These are phyloP conservation scores for Dothideomycetidae sp. DNA, from an alignment of 2,329 filamentous ascomycete species.

Conservation along the genomic window DNA sequence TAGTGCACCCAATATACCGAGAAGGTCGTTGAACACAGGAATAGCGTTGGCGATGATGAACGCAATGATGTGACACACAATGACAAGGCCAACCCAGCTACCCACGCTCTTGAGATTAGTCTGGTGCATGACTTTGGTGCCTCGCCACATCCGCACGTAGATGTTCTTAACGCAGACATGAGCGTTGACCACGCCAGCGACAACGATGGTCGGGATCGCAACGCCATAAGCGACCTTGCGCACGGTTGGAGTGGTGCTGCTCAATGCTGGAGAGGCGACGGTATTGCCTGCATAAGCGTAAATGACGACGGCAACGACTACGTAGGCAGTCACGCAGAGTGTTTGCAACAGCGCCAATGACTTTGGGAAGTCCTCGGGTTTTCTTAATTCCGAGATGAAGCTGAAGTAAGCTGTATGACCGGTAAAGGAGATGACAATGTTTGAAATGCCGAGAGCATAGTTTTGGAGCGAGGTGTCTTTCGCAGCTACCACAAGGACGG, in stretches of 20 bases:
- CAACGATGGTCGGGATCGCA: constrained; percentile 55
- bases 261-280: constrained; percentile 52
- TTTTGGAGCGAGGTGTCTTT: constrained; percentile 30
- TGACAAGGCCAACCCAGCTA: constrained; percentile 43
- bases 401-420: constrained; percentile 44
- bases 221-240: constrained; percentile 56
- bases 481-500: constrained; percentile 28
- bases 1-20: constrained; percentile 46
- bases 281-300: constrained; percentile 48
- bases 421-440: constrained; percentile 39
- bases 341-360: constrained; percentile 48
- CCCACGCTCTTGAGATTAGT: constrained; percentile 28
- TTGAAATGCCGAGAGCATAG: constrained; percentile 46
- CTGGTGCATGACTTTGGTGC: constrained; percentile 32
- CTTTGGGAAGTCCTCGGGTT: constrained; percentile 47
- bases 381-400: constrained; percentile 49
- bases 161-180: constrained; percentile 53
- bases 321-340: constrained; percentile 46
- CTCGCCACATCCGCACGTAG: constrained; percentile 47
- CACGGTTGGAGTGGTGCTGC: constrained; percentile 40
- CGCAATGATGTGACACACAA: constrained; percentile 31
- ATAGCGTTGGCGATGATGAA: constrained; percentile 57
- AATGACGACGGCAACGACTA: constrained; percentile 49
- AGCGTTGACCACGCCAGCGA: constrained; percentile 57
- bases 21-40: constrained; percentile 52